Evolutionary conservation across 176 grass and related monocot genomes (phyloP), one percentile per base, ranked within the genome.

Genomic region (Luzula sylvatica): DNA sequence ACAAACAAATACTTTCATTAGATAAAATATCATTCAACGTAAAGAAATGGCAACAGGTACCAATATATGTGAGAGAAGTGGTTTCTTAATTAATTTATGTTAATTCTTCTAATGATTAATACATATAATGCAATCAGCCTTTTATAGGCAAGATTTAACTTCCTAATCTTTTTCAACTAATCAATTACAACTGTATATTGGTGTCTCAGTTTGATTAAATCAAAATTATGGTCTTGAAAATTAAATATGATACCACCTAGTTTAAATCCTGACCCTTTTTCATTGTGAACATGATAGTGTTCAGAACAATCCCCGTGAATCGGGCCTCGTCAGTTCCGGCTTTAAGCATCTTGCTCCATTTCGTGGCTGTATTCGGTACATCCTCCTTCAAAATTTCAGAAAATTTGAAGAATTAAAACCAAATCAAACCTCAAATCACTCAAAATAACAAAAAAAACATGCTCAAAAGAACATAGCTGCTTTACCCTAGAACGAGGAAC

Each of bases 201-300:
- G 4, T 21, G 5, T 3, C 22, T 20, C 16, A 11, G 12, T 18
- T 7, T 15, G 18, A 61, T 61, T 41, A 44, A 43, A 12, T 3
- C 11, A 7, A 25, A 19, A 23, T 14, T 49, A 27, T 14, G 12
- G 27, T 43, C 1, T 27, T n/a, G 0, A 0, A 23, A 16, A 9
- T 47, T 38, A 27, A 13, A 7, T 56, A 41, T 26, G 21, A 50
- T 17, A 62, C 90, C 90, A 89, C 81, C 15, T n/a, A n/a, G n/a
- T 56, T 53, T 38, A 82, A 19, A 68, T 89, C 77, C 13, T 62
- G 84, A 23, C 84, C 85, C 53, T 47, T 82, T 42, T 86, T 80
- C 75, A 82, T 71, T 16, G 84, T 89, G 75, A 96, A 89, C 92
- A 96, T 96, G 77, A 96, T 65, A 8, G 81, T 89, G 23, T 69